Conservation (phyloP, 495 filamentous ascomycete genomes). For the Penicillium silybi region DNA sequence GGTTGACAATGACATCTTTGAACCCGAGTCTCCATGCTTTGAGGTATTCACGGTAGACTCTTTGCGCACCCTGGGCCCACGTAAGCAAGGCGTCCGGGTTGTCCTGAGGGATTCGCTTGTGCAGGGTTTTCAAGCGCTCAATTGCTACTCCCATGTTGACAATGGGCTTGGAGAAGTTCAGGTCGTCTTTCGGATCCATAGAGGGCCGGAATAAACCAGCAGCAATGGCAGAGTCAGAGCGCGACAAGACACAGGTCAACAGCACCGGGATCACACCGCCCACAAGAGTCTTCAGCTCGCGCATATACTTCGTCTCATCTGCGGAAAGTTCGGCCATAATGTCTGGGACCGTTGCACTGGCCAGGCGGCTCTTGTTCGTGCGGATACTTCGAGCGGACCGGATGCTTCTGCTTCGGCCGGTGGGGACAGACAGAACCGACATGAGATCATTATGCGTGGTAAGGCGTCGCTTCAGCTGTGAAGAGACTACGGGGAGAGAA, state of each 20-base stretch:
- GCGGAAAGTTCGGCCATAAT: conserved; percentile 75
- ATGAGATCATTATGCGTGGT: conserved; percentile 93
- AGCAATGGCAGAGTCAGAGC: conserved; percentile 59
- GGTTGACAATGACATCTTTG: conserved; percentile 89
- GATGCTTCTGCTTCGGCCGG: conserved; percentile 61
- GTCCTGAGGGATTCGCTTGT: conserved; percentile 71
- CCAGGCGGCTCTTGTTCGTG: conserved; percentile 61
- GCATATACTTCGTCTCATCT: conserved; percentile 87
- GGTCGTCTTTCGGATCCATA: conserved; percentile 47
- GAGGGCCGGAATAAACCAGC: conserved; percentile 64
- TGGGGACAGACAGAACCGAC: conserved; percentile 79
- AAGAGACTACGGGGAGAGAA: conserved; percentile 42
- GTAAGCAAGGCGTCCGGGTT: conserved; percentile 63
- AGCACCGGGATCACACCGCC: conserved; percentile 96
- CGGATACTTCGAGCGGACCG: conserved; percentile 69
- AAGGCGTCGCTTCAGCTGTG: conserved; percentile 61
- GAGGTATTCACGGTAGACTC: conserved; percentile 83
- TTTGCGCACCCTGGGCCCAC: conserved; percentile 76
- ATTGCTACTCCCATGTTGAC: conserved; percentile 91
- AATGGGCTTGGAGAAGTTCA: conserved; percentile 78
- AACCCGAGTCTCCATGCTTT: conserved; percentile 91
- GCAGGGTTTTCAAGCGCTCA: conserved; percentile 74
- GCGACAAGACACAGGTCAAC: conserved; percentile 77
- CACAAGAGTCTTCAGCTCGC: conserved; percentile 88
- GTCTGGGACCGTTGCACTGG: conserved; percentile 64